Evolutionary conservation across 148 eudicot genomes (phyloP), one percentile per base, ranked within the genome.

Genomic region (Camellia japonica): DNA sequence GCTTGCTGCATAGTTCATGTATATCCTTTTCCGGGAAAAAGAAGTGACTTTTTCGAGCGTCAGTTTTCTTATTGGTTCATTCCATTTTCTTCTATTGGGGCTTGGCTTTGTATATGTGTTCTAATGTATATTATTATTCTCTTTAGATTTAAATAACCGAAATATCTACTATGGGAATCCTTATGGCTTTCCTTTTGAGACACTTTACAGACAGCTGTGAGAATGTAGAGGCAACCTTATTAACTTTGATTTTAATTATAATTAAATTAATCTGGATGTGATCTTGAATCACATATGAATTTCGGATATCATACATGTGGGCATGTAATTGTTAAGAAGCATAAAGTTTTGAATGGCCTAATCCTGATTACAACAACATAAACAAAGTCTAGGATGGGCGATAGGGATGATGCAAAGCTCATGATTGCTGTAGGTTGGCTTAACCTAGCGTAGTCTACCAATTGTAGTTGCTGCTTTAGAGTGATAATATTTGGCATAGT

Each of bases 21-120:
- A 43, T 10, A 46, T 16, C 78, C 15, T 70, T 68, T 81, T 65
- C 59, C 20, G 6, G 52, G 54, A 6, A 4, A 73, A 44, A 59
- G 49, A 55, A 67, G 70, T 70, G 75, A 70, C 78, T 73, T 73
- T 23, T 74, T n/a, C 47, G 71, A 55, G 54, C 55, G 43, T 65
- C 0, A 63, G 63, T 62, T 72, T 41, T 47, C 76, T 56, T 49
- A 38, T 23, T 6, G 54, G 41, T n/a, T 51, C 56, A 14, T 63
- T 43, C 6, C 23, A 56, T 66, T 42, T 8, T 6, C 16, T 7
- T 67, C 55, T 44, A 5, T 74, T 51, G 10, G 52, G 13, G 16
- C 7, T 51, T 14, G n/a, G 64, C 2, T 3, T 0, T 61, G 52
- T 75, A 11, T 6, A 7, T 47, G 12, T 9, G 52, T 11, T 46